phyloP scores from a whole-genome alignment of 169 alveolate genomes.

The Cryptosporidium canis region DNA sequence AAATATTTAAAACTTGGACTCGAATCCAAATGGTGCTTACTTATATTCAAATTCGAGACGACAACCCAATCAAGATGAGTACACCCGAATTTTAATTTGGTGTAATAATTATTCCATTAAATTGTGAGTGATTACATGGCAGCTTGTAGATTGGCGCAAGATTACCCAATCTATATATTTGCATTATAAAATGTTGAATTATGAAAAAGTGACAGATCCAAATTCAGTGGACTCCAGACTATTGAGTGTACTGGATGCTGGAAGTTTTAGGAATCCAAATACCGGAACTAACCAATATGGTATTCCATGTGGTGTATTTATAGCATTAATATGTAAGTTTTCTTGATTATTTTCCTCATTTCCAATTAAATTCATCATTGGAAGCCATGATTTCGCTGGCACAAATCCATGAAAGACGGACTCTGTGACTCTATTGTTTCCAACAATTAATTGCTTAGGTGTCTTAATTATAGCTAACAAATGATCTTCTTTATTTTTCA shows the following conservation, averaged over 20 bases:
- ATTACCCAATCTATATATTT: conserved; percentile 31
- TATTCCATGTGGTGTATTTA: conserved; percentile 67
- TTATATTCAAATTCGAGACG: background rate
- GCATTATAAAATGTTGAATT: conserved; percentile 1
- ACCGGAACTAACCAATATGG: conserved; percentile 65
- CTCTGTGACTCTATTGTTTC: conserved; percentile 55
- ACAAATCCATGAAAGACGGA: conserved; percentile 66
- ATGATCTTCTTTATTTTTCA: conserved; percentile 31
- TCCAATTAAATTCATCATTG: conserved; percentile 66
- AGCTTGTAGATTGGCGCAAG: background rate
- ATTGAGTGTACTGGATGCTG: conserved; percentile 41
- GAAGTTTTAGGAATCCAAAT: conserved; percentile 28
- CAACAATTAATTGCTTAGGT: conserved; percentile 54
- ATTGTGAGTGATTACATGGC: conserved; percentile 12
- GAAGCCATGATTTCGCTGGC: conserved; percentile 71
- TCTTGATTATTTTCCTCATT: conserved; percentile 27
- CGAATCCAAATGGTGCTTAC: background rate
- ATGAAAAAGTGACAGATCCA: conserved; percentile 52
- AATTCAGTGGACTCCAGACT: conserved; percentile 47
- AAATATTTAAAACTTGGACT: too few species aligned
- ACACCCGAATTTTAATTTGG: too few species aligned
- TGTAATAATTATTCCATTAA: background rate
- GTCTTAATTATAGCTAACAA: conserved; percentile 54
- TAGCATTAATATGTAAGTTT: conserved; percentile 38
- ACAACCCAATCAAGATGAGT: too few species aligned